Evolutionary conservation across 371 early-diverging fungal genomes (phyloP), one percentile per base, ranked within the genome.

Genomic region (Coemansia sp.): DNA sequence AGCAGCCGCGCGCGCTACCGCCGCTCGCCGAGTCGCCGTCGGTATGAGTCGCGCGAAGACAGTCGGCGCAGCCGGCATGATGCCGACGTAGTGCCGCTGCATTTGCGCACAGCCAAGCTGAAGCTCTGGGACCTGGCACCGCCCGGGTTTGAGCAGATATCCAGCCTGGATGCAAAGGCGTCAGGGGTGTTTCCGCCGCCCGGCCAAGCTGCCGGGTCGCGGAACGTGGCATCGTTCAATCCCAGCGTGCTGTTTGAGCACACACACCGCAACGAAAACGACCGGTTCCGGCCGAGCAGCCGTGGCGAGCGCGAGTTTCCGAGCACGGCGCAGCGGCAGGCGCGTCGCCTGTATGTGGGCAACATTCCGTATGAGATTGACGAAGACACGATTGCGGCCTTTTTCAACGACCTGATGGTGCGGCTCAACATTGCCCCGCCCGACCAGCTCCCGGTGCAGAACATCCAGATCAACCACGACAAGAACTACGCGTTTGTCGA

Each of bases 401-500:
- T 95, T 76, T 94, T 97, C 77, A 95, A 95, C 66, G 81, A 82
- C 7, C 86, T 90, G 10, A 90, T 96, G 91, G 79, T 84, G 41
- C 83, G 89, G 68, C 79, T 88, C 63, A 83, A 84, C 30, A 82
- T 85, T 54, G 84, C 83, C 30, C 77, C 82, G n/a, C 74, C 82
- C 0, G 82, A 83, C 36, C 86, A 85, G 34, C 65, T 85, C 38
- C 86, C 90, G 0, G 93, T 93, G 14, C 76, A 88, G 30, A 81
- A 87, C 30, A 89, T 90, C 9, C 92, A 93, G 67, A 90, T 96
- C 65, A 95, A 95, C 74, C 86, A 86, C 41, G 96, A 94, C 13
- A 93, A 93, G 79, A 92, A 90, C 70, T 96, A 93, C 78, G 95
- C 96, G 4, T 96, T 96, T 79, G 88, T 94, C 31, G 96, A 96